Base-by-base conservation (phyloP, 257 asterid genomes). In the Primulina tabacum region DNA sequence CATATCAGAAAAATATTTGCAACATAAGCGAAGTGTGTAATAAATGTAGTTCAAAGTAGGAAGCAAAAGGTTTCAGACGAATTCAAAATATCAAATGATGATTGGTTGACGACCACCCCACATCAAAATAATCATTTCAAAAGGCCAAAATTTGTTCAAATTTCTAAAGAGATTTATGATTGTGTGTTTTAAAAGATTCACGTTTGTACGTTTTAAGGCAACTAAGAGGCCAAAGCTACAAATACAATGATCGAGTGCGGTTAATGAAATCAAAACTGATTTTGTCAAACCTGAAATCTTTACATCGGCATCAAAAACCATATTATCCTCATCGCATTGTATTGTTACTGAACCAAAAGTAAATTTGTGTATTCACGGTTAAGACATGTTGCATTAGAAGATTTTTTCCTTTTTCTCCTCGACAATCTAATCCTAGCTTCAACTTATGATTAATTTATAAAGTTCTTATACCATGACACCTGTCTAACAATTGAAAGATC, bases 91-190 rank as follows among this genome's bases (percentile, higher is more conserved):
- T 26, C 21, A 0, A 30, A 60, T 40, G 26, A 74, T 20, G 47
- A 75, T 63, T 74, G 59, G n/a, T 32, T 70, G 43, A 63, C 11
- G 24, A 30, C 35, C 5, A 28, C 53, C n/a, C 28, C 28, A 64
- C 26, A 66, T 24, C 67, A 21, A 52, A 38, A 72, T 14, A 76
- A 55, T 68, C 16, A 64, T 58, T 43, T 7, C 17, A 61, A 60
- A 60, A 53, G 71, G 65, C 72, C 50, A 68, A 10, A 52, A 4
- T 65, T 16, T 58, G 18, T 35, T 32, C 10, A 61, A 58, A 37
- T 75, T 65, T 67, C 60, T 71, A 60, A 70, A 30, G 28, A 55
- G 37, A 14, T 21, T 14, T 12, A 50, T 14, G 24, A 28, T 34
- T 10, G 26, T n/a, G 18, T 1, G 14, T 24, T 17, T 47, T 29